Conservation (phyloP, 345 rosid species). For the Durio zibethinus region DNA sequence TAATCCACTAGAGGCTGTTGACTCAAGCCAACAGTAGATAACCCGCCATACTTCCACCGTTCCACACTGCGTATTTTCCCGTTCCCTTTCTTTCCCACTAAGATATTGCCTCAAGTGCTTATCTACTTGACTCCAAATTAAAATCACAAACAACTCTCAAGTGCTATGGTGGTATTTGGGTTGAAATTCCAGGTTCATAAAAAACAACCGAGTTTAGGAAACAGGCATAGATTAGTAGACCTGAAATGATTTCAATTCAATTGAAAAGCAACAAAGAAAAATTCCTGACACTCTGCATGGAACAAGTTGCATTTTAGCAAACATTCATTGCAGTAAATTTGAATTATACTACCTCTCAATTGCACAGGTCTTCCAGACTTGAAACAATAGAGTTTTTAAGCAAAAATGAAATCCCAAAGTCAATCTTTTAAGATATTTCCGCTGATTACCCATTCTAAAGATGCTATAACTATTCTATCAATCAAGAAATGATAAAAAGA, state of each 20-base stretch:
- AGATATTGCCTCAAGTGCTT: neutral
- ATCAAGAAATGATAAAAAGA: neutral
- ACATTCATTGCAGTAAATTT: neutral
- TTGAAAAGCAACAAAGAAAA: neutral
- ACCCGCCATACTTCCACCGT: neutral
- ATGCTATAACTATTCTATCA: neutral
- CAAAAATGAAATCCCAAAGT: neutral
- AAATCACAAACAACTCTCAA: neutral
- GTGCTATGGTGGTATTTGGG: neutral
- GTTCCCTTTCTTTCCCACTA: neutral
- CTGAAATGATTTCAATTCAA: neutral
- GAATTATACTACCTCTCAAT: neutral
- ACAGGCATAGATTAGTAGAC: neutral
- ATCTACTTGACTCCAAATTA: neutral
- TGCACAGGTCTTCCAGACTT: neutral
- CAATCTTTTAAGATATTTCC: neutral
- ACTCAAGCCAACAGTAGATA: neutral
- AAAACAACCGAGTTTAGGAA: neutral
- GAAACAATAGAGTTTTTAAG: neutral
- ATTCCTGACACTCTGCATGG: neutral
- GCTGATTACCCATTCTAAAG: neutral
- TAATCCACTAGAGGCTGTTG: neutral
- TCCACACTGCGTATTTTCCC: neutral
- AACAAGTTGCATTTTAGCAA: neutral
- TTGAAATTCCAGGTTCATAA: neutral